phyloP scores from a whole-genome alignment of 371 early-diverging fungal species.

The Mucor circinelloides region DNA sequence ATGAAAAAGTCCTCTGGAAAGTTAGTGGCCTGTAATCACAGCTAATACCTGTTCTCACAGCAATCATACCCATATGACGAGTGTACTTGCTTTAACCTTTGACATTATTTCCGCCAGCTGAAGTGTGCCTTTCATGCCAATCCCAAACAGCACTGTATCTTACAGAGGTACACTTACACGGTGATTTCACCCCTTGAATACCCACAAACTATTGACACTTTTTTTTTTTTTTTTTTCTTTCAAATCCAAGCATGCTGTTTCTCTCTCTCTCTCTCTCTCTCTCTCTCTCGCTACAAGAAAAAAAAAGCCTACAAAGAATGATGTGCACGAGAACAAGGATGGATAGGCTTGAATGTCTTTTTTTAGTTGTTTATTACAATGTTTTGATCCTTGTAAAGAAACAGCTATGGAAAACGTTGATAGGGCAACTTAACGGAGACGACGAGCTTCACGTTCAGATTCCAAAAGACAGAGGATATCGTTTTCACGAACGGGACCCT shows the following conservation, averaged over 20 bases:
- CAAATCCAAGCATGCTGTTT: neutral
- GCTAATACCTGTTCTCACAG: no score
- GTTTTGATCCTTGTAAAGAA: neutral
- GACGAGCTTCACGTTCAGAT: constrained; percentile 99
- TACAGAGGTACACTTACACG: neutral
- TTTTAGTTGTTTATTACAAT: neutral
- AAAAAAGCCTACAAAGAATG: neutral
- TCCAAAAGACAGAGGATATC: constrained; percentile 97
- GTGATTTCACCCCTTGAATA: neutral
- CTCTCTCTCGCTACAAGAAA: neutral
- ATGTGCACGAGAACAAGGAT: neutral
- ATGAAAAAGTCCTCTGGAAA: no score
- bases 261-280: neutral
- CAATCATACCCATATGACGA: no score
- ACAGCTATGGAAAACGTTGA: neutral
- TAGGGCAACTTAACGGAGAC: constrained; percentile 82
- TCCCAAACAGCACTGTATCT: no score
- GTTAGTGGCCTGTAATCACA: no score
- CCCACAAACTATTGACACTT: neutral
- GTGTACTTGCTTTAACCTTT: no score
- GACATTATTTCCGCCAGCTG: no score
- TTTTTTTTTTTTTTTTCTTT: no score
- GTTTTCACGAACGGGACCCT: constrained; percentile 97
- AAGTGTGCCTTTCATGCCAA: no score
- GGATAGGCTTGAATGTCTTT: neutral